These are phyloP conservation scores for Fusarium keratoplasticum DNA, from an alignment of 2,329 filamentous ascomycete species.

Conservation along the genomic window DNA sequence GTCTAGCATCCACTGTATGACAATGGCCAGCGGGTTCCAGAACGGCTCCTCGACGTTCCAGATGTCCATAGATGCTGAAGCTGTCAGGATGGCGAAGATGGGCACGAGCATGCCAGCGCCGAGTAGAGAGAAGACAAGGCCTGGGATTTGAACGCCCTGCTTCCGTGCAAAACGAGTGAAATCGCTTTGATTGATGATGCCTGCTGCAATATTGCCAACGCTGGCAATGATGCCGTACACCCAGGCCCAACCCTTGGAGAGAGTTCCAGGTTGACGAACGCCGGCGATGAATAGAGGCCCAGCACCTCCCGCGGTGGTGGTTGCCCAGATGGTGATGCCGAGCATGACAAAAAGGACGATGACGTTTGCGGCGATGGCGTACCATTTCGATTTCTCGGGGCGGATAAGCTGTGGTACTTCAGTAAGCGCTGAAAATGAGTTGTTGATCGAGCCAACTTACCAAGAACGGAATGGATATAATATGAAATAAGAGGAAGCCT, in stretches of 20 bases:
- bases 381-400: not conserved
- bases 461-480: not conserved
- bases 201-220: not conserved
- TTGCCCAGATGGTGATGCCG: not conserved
- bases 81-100: not conserved
- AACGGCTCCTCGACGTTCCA: not conserved
- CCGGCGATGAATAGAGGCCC: not conserved
- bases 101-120: not conserved
- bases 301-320: not conserved
- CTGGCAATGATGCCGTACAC: not conserved
- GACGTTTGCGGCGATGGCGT: not conserved
- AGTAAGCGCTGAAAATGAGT: not conserved
- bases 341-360: not conserved
- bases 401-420: not conserved
- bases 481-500: not conserved
- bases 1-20: not conserved
- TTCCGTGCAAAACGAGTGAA: constrained; percentile 7
- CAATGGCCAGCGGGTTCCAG: constrained; percentile 1
- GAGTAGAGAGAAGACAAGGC: not conserved
- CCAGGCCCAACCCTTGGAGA: not conserved
- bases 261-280: not conserved
- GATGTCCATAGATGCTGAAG: not conserved
- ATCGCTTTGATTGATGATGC: not conserved
- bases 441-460: not conserved
- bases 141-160: not conserved